Evolutionary conservation across 768 basidiomycete species (phyloP), one percentile per base, ranked within the genome.

Genomic region (Psilocybe tampanensis): DNA sequence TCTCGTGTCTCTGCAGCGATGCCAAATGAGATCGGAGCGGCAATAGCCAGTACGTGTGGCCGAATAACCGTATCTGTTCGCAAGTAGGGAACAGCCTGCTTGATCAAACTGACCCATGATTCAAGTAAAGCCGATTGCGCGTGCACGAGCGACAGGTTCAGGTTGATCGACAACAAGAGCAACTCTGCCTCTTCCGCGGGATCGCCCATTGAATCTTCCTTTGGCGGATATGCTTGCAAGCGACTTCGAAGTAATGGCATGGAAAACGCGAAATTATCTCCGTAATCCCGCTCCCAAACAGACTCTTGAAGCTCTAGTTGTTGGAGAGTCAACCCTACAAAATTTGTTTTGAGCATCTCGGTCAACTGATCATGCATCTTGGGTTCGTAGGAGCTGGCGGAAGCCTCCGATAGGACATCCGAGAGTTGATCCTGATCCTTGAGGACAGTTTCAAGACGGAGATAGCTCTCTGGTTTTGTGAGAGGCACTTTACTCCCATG

Each of bases 111-210:
- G 49, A 87, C 85, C 92, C 92, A 96, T 3, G 93, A 83, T 55
- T 90, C 85, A 0, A 89, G 83, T 44, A 94, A 77, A 1, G 84
- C 75, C 2, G 82, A 83, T 68, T 95, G 91, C 0, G 90, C 80
- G 63, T 96, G 89, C 19, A 90, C 78, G 36, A 97, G 75, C 1
- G 94, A 95, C 47, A 95, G 80, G 67, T 95, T 95, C 61, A 94
- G 80, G 70, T 97, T 97, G 69, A 95, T 85, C 1, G 87, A 85
- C 47, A 83, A 76, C 2, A 94, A 73, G 32, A 81, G 79, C 47
- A 80, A 83, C 61, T 90, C 82, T 13, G 85, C 73, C 4, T 73
- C 72, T 11, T 84, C 80, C 0, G 76, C 71, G 11, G 71, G 74
- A 5, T 78, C 76, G 0, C 74, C 69, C 62, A 79, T 78, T 3